Evolutionary conservation across 83 land plant species (phyloP), one percentile per base, ranked within the genome.

Genomic region (Thuja plicata): DNA sequence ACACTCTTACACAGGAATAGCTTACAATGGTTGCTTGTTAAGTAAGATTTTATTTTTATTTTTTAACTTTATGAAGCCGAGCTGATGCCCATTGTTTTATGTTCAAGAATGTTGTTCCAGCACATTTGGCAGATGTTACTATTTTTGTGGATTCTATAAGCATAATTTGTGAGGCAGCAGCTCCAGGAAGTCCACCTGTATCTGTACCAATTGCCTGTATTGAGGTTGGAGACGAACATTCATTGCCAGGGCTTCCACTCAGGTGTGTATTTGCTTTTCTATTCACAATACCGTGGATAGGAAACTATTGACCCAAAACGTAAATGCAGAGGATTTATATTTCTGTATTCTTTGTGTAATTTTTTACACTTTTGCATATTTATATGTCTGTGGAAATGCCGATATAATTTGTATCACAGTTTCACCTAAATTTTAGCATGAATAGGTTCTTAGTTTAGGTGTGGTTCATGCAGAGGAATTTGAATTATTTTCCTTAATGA

Each of bases 71-170:
- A 60, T 84, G 21, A 84, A n/a, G 43, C 66, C 27, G 38, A 45
- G 38, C 87, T 86, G 45, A 86, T 57, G 24, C n/a, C 16, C 13
- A 46, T 37, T 66, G 9, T 43, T 87, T 90, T 62, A 48, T 84
- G 57, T 84, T 92, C 88, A 93, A 98, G 99, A 98, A 98, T 92
- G 92, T 97, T 46, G 88, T 95, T 87, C 99, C 99, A 66, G 93
- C 92, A 38, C 94, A 94, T 89, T 48, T 91, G 74, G 91, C 98
- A 88, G 99, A 97, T 89, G 91, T 97, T 17, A 88, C 94, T 43
- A 89, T 98, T 55, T 96, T 86, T 82, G 83, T 98, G 60, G 99
- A 98, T 93, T 94, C 99, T 77, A 93, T 98, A 87, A 95, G 93
- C 88, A 94, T 98, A 52, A 93, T 98, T 57, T 98, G 95, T 88